Percentiles rank a stretch among this genome's conserved stretches.
phyloP scores from a whole-genome alignment of 306 rosid genomes.

The Ormosia semicastrata region DNA sequence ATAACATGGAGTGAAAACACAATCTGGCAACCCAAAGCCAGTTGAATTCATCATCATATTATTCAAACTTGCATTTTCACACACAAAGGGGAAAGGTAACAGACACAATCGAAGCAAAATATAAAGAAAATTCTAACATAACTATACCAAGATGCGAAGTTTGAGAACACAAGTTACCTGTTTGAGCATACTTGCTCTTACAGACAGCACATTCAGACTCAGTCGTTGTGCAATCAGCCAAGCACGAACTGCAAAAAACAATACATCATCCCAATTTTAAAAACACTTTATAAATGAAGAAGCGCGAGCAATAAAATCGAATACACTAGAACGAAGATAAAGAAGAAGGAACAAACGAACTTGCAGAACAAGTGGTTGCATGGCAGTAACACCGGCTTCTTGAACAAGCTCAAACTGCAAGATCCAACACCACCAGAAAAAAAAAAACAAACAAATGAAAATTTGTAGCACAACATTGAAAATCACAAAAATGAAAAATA shows the following conservation, averaged over 20 bases:
- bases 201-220: constrained; percentile 67
- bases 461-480: background rate
- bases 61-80: background rate
- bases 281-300: background rate
- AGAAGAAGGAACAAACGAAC: constrained; percentile 39
- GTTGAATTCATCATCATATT: background rate
- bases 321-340: background rate
- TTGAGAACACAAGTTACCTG: constrained; percentile 37
- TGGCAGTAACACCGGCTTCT: constrained; percentile 65
- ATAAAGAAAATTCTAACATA: too few relatives aligned
- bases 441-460: background rate
- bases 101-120: background rate
- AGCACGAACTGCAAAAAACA: constrained; percentile 49
- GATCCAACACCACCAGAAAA: constrained; percentile 8
- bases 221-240: constrained; percentile 32
- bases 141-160: background rate
- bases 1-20: background rate
- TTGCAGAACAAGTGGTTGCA: constrained; percentile 88
- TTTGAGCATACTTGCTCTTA: constrained; percentile 37
- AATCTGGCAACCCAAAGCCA: background rate
- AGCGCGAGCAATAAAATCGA: background rate
- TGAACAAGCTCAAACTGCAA: constrained; percentile 64
- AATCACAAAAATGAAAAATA: background rate
- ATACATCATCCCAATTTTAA: background rate
- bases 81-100: background rate